These are phyloP conservation scores for Chalaropsis ovoidea DNA, from an alignment of 2,329 filamentous ascomycete species.

Conservation along the genomic window DNA sequence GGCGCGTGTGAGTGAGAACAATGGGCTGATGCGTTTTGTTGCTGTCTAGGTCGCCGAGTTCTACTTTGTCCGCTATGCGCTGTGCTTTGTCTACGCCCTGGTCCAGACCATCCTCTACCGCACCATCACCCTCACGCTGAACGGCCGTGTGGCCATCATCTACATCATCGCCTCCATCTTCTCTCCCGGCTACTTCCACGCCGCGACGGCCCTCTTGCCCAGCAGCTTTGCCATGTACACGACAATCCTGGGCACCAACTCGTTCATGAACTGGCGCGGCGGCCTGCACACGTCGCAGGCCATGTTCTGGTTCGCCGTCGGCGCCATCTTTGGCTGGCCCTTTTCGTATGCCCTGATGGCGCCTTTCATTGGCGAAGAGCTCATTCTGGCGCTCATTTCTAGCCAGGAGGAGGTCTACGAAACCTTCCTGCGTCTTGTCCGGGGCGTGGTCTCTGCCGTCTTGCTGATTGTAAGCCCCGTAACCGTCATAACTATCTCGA, in stretches of 20 bases:
- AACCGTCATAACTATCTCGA: not conserved
- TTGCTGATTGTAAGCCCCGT: conserved; percentile 52
- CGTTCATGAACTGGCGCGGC: conserved; percentile 82
- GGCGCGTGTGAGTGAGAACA: too few relatives aligned
- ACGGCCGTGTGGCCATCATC: conserved; percentile 72
- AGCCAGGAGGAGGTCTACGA: conserved; percentile 51
- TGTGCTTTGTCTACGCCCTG: conserved; percentile 67
- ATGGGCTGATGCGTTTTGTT: not conserved
- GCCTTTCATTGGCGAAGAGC: conserved; percentile 73
- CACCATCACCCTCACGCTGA: conserved; percentile 63
- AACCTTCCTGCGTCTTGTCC: conserved; percentile 49
- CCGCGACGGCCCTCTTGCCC: conserved; percentile 75
- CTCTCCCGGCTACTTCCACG: conserved; percentile 88
- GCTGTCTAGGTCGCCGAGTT: conserved; percentile 56
- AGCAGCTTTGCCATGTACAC: conserved; percentile 97
- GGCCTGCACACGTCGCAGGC: conserved; percentile 70
- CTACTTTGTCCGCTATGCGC: conserved; percentile 67
- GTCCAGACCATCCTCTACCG: conserved; percentile 76
- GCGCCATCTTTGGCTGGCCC: conserved; percentile 83
- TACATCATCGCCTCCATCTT: conserved; percentile 68
- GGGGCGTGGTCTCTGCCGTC: conserved; percentile 57
- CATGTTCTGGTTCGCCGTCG: conserved; percentile 83
- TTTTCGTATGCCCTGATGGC: conserved; percentile 74
- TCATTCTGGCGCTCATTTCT: conserved; percentile 46
- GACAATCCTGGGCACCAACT: conserved; percentile 70